Evolutionary conservation across 73 alveolate species (phyloP).

Genomic region (Paramecium tetraurelia): DNA sequence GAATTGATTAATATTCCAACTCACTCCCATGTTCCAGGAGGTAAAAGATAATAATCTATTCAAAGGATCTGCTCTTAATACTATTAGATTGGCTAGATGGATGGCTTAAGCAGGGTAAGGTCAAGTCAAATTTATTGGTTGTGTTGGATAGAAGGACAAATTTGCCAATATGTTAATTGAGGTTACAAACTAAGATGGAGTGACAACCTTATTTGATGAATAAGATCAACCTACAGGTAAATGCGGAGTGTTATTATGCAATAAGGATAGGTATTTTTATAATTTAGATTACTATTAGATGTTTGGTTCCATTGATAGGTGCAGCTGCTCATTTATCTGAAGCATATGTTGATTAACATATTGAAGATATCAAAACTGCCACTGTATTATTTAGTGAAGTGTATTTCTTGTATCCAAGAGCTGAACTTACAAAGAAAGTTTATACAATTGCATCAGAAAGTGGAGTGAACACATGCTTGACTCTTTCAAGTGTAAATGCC

Average conservation of each 20-base stretch:
- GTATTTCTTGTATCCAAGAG: constrained; percentile 28
- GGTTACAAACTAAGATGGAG: constrained; percentile 9
- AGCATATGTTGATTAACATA: background rate
- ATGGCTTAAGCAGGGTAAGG: background rate
- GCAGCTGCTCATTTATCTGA: constrained; percentile 24
- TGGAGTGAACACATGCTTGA: constrained; percentile 44
- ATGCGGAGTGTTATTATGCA: constrained; percentile 21
- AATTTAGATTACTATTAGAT: background rate
- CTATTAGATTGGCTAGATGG: constrained; percentile 33
- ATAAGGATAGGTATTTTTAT: background rate
- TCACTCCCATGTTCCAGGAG: constrained; percentile 49
- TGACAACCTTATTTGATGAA: background rate
- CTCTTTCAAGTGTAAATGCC: constrained; percentile 44
- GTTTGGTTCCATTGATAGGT: constrained; percentile 47
- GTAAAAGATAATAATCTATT: background rate
- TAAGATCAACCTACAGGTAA: constrained; percentile 34
- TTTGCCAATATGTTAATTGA: constrained; percentile 38
- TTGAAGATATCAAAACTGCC: constrained; percentile 18
- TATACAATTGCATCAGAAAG: constrained; percentile 19
- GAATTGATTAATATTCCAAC: constrained; percentile 17
- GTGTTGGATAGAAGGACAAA: constrained; percentile 38
- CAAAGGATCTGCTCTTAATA: constrained; percentile 30
- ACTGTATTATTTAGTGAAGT: constrained; percentile 24
- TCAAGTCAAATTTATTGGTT: constrained; percentile 26
- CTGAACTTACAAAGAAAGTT: background rate